phyloP scores from a whole-genome alignment of 768 basidiomycete genomes.

The Leccinellum rugosiceps region DNA sequence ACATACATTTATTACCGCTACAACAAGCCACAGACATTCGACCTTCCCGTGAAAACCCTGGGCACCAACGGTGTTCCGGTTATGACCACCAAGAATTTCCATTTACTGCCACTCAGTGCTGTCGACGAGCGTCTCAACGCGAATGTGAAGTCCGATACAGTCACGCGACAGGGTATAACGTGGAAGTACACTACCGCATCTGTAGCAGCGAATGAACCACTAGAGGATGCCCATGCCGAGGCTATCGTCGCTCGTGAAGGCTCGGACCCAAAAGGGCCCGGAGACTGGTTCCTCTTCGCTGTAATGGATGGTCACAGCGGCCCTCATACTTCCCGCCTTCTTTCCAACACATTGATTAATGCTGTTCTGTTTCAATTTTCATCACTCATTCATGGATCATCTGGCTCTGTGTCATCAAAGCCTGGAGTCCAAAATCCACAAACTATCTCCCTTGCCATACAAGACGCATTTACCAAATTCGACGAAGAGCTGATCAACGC shows the following conservation, averaged over 20 bases:
- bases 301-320: conserved; percentile 94
- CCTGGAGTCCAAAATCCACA: conserved; percentile 40
- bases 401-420: conserved; percentile 35
- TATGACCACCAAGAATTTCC: conserved; percentile 50
- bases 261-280: conserved; percentile 54
- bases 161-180: conserved; percentile 50
- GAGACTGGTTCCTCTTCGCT: conserved; percentile 80
- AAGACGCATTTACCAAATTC: conserved; percentile 75
- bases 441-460: conserved; percentile 65
- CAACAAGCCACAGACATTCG: conserved; percentile 51
- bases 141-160: conserved; percentile 45
- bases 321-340: conserved; percentile 74
- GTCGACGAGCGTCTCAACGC: conserved; percentile 58
- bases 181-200: conserved; percentile 81
- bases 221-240: conserved; percentile 84
- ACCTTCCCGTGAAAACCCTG: conserved; percentile 51
- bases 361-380: conserved; percentile 77
- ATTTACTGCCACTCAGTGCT: conserved; percentile 52
- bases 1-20: conserved; percentile 57
- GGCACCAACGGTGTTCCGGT: conserved; percentile 57
- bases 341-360: conserved; percentile 81
- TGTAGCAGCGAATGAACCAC: conserved; percentile 82
- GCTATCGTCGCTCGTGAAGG: conserved; percentile 64
- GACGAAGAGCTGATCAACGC: conserved; percentile 81
- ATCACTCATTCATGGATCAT: conserved; percentile 40